phyloP scores from a whole-genome alignment of 2,329 filamentous ascomycete species.

The Clonostachys solani region DNA sequence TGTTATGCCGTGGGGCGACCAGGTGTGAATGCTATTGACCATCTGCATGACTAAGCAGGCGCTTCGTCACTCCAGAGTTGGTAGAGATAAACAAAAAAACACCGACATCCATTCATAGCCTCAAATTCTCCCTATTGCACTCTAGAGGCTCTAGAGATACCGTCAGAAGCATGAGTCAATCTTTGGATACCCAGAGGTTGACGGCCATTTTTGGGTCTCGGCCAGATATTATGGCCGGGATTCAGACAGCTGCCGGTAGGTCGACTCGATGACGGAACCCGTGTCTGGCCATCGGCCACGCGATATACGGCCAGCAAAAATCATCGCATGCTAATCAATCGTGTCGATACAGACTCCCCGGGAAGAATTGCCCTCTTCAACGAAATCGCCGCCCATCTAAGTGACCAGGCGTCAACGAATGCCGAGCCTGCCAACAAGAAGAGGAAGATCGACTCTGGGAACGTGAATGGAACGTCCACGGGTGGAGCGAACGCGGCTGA shows the following conservation, averaged over 20 bases:
- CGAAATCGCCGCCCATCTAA: constrained; percentile 46
- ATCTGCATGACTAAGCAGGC: background rate
- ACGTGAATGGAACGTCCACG: constrained; percentile 10
- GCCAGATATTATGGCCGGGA: constrained; percentile 51
- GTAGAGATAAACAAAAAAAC: background rate
- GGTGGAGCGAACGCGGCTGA: constrained; percentile 25
- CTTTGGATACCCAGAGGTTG: constrained; percentile 45
- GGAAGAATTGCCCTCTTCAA: constrained; percentile 49
- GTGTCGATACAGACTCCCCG: constrained; percentile 39
- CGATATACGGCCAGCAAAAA: too few species aligned
- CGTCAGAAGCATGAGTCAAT: constrained; percentile 27
- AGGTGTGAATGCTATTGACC: too few species aligned
- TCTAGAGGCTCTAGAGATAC: too few species aligned
- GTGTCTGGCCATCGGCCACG: too few species aligned
- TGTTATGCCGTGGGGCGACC: too few species aligned
- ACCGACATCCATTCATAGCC: background rate
- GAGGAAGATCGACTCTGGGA: constrained; percentile 38
- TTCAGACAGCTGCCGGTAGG: constrained; percentile 49
- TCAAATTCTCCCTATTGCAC: too few species aligned
- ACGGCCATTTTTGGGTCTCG: constrained; percentile 48
- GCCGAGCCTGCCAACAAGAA: constrained; percentile 46
- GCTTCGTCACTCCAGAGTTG: background rate
- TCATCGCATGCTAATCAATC: constrained; percentile 1
- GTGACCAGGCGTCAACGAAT: constrained; percentile 34
- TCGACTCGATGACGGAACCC: background rate